phyloP scores from a whole-genome alignment of 2,329 filamentous ascomycete genomes.

The Corniculantispora saksenae region DNA sequence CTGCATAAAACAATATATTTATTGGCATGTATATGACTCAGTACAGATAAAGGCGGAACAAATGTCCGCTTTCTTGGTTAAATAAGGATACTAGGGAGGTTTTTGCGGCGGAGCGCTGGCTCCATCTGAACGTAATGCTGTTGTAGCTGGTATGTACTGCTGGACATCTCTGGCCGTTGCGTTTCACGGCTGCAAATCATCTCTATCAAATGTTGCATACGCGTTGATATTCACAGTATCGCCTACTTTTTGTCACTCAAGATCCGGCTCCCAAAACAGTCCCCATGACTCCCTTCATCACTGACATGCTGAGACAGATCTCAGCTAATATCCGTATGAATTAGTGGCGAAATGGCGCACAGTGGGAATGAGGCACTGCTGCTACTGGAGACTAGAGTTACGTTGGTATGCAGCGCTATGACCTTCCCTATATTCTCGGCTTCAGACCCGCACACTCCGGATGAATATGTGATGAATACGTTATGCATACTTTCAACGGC shows the following conservation, averaged over 20 bases:
- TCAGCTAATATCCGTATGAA: background rate
- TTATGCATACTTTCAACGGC: too few species aligned
- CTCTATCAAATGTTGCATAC: background rate
- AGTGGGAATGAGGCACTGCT: background rate
- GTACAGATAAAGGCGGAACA: too few species aligned
- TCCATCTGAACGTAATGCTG: too few species aligned
- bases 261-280: background rate
- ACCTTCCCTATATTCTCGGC: too few species aligned
- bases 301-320: background rate
- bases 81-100: too few species aligned
- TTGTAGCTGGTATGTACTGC: too few species aligned
- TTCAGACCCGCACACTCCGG: too few species aligned
- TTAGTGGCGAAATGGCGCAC: conserved; percentile 3
- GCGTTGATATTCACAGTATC: background rate
- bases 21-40: too few species aligned
- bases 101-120: too few species aligned
- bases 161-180: background rate
- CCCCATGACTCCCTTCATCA: background rate
- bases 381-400: background rate
- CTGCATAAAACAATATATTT: too few species aligned
- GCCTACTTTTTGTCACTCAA: background rate
- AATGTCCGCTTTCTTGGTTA: too few species aligned
- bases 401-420: background rate
- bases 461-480: too few species aligned
- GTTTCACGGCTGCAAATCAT: background rate